Evolutionary conservation across 192 early-diverging fungal genomes (phyloP).

Genomic region (Piromyces finnis): DNA sequence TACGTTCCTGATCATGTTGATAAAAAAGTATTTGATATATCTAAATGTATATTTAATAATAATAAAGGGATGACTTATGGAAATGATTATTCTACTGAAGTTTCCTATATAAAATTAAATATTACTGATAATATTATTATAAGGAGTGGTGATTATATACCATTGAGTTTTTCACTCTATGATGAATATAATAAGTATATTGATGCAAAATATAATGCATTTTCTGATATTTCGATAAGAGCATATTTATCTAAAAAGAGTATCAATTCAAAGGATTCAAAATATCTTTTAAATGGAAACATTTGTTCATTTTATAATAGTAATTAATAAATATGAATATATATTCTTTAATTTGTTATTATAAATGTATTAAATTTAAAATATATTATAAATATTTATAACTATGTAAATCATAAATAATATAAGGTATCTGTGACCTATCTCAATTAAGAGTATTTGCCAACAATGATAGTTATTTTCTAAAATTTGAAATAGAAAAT

Average conservation of each 20-base stretch:
- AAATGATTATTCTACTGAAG: background rate
- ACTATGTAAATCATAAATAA: too few relatives aligned
- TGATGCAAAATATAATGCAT: background rate
- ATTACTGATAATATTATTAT: background rate
- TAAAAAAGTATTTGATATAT: background rate
- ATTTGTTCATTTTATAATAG: background rate
- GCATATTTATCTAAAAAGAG: background rate
- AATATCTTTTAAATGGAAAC: background rate
- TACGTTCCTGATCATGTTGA: background rate
- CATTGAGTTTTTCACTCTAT: background rate
- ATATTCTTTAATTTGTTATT: too few relatives aligned
- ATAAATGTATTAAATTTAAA: too few relatives aligned
- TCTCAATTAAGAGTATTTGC: too few relatives aligned
- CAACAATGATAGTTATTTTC: too few relatives aligned
- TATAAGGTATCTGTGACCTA: too few relatives aligned
- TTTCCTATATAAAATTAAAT: background rate
- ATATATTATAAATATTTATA: too few relatives aligned
- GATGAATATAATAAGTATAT: background rate
- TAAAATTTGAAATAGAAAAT: too few relatives aligned
- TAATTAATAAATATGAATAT: background rate
- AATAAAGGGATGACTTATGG: background rate
- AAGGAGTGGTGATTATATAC: background rate
- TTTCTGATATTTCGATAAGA: background rate
- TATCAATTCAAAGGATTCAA: background rate
- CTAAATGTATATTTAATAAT: background rate